A percentile compares a stretch with the other conserved stretches of the same genome.
Conservation (phyloP, 2,329 filamentous ascomycete species). For the Blumeriella jaapii region DNA sequence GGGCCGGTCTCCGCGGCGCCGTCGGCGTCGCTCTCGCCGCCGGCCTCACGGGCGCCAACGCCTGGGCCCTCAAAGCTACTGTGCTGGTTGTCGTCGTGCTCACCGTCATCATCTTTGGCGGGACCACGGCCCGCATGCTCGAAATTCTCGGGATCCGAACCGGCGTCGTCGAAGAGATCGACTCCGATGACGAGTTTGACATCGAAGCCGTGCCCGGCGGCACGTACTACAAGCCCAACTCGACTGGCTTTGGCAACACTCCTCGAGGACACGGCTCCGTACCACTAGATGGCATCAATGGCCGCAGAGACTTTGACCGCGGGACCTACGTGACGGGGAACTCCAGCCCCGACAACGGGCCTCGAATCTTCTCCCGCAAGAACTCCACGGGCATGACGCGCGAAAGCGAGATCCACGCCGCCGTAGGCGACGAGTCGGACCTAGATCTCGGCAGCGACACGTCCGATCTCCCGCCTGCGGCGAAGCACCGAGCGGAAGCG, state of each 20-base stretch:
- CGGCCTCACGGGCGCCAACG: slow-evolving; percentile 71
- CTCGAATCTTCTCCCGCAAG: slow-evolving; percentile 42
- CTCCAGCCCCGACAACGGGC: slow-evolving; percentile 22
- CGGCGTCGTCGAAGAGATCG: slow-evolving; percentile 90
- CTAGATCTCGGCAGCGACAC: slow-evolving; percentile 51
- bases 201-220: slow-evolving; percentile 43
- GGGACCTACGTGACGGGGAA: slow-evolving; percentile 30
- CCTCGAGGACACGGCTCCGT: slow-evolving; percentile 46
- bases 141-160: slow-evolving; percentile 96
- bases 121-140: slow-evolving; percentile 93
- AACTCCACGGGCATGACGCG: too few species aligned
- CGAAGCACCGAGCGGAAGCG: slow-evolving; percentile 25
- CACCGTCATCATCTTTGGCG: slow-evolving; percentile 97
- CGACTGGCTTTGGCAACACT: slow-evolving; percentile 64
- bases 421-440: slow-evolving; percentile 34
- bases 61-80: slow-evolving; percentile 75
- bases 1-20: slow-evolving; percentile 89
- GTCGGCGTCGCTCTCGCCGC: slow-evolving; percentile 92
- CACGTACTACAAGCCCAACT: slow-evolving; percentile 62
- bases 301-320: slow-evolving; percentile 27
- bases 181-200: slow-evolving; percentile 97
- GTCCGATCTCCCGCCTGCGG: slow-evolving; percentile 54
- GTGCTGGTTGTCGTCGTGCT: slow-evolving; percentile 96
- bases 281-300: slow-evolving; percentile 42
- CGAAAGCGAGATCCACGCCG: too few species aligned